Percentiles rank a stretch among this genome's conserved stretches.
Conservation (phyloP, 257 asterid species). For the Capsicum rhomboideum region DNA sequence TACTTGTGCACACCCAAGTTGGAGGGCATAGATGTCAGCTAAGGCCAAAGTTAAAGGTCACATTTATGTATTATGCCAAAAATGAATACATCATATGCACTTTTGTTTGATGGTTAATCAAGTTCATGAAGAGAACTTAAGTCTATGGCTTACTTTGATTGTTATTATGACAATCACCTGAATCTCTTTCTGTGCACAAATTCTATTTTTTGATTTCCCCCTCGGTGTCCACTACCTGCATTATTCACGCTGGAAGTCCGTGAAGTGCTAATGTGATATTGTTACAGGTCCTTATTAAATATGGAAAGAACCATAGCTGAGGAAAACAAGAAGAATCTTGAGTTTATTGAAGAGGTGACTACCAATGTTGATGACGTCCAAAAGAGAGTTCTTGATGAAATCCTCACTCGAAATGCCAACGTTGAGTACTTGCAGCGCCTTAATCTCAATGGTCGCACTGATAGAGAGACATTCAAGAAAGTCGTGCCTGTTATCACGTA, state of each 20-base stretch:
- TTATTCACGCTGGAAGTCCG: neutral
- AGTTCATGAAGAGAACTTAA: no score
- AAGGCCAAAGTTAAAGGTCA: no score
- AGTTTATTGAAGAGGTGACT: conserved; percentile 25
- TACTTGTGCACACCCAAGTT: no score
- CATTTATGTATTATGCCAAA: no score
- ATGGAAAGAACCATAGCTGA: neutral
- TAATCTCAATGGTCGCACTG: conserved; percentile 20
- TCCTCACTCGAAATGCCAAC: conserved; percentile 17
- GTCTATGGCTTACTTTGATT: no score
- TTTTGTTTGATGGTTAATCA: no score
- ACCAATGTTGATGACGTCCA: conserved; percentile 22
- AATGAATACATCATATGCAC: neutral
- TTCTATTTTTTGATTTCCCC: no score
- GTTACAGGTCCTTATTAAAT: neutral
- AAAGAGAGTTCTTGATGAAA: conserved; percentile 25
- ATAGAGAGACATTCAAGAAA: conserved; percentile 25
- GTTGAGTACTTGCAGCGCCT: conserved; percentile 24
- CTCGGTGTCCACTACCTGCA: no score
- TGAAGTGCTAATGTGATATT: neutral
- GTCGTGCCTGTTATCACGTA: conserved; percentile 23
- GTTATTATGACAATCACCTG: no score
- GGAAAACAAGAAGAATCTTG: conserved; percentile 14
- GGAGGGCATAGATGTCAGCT: no score
- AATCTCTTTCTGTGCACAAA: no score